Evolutionary conservation across 345 rosid species (phyloP).

Genomic region (Hirschfeldia incana): DNA sequence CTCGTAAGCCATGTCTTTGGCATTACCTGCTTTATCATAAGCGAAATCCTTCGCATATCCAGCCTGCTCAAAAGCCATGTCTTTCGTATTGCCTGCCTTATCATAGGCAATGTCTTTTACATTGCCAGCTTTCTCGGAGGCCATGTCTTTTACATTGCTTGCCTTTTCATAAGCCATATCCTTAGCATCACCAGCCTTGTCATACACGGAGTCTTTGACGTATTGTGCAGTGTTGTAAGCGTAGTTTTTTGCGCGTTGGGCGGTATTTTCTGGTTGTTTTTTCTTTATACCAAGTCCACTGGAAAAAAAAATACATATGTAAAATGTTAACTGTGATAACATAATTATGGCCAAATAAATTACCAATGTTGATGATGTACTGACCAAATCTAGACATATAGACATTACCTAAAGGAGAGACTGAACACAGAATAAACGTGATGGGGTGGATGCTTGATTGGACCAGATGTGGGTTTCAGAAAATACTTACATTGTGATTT

Average conservation of each 20-base stretch:
- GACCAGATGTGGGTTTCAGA: not conserved
- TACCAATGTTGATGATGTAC: not conserved
- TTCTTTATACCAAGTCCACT: slow-evolving; percentile 19
- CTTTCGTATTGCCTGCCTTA: slow-evolving; percentile 16
- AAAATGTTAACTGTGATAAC: not conserved
- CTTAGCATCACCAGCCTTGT: slow-evolving; percentile 20
- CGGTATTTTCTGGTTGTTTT: not conserved
- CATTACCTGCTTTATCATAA: slow-evolving; percentile 31
- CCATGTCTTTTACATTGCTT: not conserved
- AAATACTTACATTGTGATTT: slow-evolving; percentile 39
- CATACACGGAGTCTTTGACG: slow-evolving; percentile 20
- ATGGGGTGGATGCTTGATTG: not conserved
- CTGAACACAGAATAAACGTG: not conserved
- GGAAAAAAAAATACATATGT: not conserved
- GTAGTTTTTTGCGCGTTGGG: not conserved
- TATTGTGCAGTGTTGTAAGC: slow-evolving; percentile 27
- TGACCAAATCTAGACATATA: not conserved
- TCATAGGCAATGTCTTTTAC: slow-evolving; percentile 17
- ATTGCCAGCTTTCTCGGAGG: not conserved
- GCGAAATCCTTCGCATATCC: not conserved
- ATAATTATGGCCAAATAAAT: not conserved
- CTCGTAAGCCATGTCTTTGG: slow-evolving; percentile 32
- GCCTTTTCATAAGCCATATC: slow-evolving; percentile 9
- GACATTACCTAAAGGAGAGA: not conserved
- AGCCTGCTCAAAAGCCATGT: not conserved